Evolutionary conservation across 1,139 yeast species (phyloP), one percentile per base, ranked within the genome.

Genomic region (Saccharomycopsis crataegensis): DNA sequence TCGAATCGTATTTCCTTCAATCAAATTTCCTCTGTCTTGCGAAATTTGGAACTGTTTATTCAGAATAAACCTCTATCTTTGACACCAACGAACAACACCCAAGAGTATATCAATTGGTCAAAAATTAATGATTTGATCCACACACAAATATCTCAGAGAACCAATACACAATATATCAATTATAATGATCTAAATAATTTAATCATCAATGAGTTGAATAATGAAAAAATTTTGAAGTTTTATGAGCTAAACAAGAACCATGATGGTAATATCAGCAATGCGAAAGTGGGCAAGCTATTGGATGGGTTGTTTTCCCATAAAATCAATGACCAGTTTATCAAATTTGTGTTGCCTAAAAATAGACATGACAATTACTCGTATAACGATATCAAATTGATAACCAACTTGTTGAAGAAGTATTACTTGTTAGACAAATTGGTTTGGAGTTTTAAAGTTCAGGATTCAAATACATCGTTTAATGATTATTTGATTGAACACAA

Each of bases 1-100:
- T 49, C 31, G 40, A 33, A 43, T 7, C 40, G 28, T 36, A 28
- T 17, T 59, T 70, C 71, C 57, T 74, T 76, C 70, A 43, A 69
- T 65, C 53, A 75, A 64, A 62, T 76, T 52, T 73, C 67, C 56
- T 72, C 63, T 57, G 71, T 61, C 60, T 66, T 68, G 63, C 67
- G 70, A 61, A 48, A 61, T 61, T 16, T 53, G 41, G 46, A 50
- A 32, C 12, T 11, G 7, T 43, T 43, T 38, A 44, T 36, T 36
- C 28, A 22, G 28, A 22, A 22, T 22, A 22, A 22, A 22, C 4
- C 28, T 22, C 4, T 22, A 22, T 22, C 28, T 22, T 11, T 16
- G 32, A 32, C 22, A 9, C 22, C 16, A 11, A 17, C 8, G 9
- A 32, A 11, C 9, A 16, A 43, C 32, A 47, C 48, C 28, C 46